phyloP scores from a whole-genome alignment of 495 filamentous ascomycete genomes.

The Schizothecium vesticola region DNA sequence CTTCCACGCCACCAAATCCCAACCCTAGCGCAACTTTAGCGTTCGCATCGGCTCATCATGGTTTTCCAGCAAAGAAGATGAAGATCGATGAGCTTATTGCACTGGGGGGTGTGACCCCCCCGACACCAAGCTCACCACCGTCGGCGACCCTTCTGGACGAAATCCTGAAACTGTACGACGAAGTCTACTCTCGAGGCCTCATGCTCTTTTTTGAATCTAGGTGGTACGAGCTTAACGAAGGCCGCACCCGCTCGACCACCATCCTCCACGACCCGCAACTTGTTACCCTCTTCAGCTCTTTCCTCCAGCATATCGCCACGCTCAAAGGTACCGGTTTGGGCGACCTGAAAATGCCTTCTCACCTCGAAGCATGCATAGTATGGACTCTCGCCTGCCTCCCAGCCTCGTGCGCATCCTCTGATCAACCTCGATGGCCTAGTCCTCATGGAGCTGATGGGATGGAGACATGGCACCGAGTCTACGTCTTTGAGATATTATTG shows the following conservation, averaged over 20 bases:
- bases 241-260: slow-evolving; percentile 23
- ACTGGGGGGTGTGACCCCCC: slow-evolving; percentile 57
- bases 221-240: slow-evolving; percentile 63
- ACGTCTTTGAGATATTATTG: slow-evolving; percentile 69
- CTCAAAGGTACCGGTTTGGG: slow-evolving; percentile 48
- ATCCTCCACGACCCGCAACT: slow-evolving; percentile 55
- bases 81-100: slow-evolving; percentile 72
- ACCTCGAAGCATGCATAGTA: slow-evolving; percentile 66
- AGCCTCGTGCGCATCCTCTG: slow-evolving; percentile 16
- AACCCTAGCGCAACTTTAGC: slow-evolving; percentile 20
- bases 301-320: slow-evolving; percentile 44
- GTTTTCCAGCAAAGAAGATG: slow-evolving; percentile 59
- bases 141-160: slow-evolving; percentile 56
- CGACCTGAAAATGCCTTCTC: slow-evolving; percentile 55
- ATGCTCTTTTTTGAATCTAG: slow-evolving; percentile 77
- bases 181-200: slow-evolving; percentile 71
- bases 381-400: slow-evolving; percentile 54
- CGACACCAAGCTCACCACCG: slow-evolving; percentile 49
- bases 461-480: slow-evolving; percentile 60
- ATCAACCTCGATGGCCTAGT: not conserved
- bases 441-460: slow-evolving; percentile 42
- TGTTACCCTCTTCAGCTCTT: slow-evolving; percentile 57
- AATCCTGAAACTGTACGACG: slow-evolving; percentile 66
- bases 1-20: slow-evolving; percentile 18
- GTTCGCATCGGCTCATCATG: slow-evolving; percentile 42